phyloP scores from a whole-genome alignment of 129 eudicot species.

The Dittrichia graveolens region DNA sequence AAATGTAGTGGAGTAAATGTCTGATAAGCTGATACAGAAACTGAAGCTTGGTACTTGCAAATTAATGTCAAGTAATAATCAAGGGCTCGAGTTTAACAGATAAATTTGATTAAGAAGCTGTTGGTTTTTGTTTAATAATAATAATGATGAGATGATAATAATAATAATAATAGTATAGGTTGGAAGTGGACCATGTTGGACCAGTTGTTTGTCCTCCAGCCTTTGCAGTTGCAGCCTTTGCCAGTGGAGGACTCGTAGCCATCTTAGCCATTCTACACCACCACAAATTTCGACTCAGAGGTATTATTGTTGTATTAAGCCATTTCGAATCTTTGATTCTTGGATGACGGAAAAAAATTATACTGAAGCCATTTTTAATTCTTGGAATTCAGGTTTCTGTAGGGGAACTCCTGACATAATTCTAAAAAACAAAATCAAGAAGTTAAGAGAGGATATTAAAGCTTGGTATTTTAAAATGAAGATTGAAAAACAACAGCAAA shows the following conservation, averaged over 20 bases:
- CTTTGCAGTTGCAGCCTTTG: conserved; percentile 60
- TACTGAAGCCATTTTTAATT: too few relatives aligned
- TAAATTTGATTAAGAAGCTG: conserved; percentile 12
- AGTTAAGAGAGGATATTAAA: too few relatives aligned
- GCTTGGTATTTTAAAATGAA: too few relatives aligned
- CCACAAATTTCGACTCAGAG: conserved; percentile 41
- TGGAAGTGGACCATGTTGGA: conserved; percentile 65
- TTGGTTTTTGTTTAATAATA: background rate
- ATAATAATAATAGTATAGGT: too few relatives aligned
- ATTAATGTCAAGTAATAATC: conserved; percentile 18
- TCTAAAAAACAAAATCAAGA: too few relatives aligned
- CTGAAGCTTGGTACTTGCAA: conserved; percentile 26
- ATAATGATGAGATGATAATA: too few relatives aligned
- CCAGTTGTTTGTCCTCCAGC: conserved; percentile 79
- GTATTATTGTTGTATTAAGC: conserved; percentile 36
- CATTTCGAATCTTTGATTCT: too few relatives aligned
- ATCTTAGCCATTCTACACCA: conserved; percentile 62
- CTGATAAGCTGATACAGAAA: background rate
- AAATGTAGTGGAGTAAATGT: conserved; percentile 1
- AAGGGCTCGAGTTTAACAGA: conserved; percentile 1
- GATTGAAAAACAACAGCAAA: too few relatives aligned
- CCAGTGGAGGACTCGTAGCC: conserved; percentile 75
- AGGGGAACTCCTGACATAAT: too few relatives aligned
- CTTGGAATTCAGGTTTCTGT: too few relatives aligned
- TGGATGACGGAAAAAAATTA: too few relatives aligned